Conservation (phyloP, 805 yeast species). For the Saccharomycopsis microspora region DNA sequence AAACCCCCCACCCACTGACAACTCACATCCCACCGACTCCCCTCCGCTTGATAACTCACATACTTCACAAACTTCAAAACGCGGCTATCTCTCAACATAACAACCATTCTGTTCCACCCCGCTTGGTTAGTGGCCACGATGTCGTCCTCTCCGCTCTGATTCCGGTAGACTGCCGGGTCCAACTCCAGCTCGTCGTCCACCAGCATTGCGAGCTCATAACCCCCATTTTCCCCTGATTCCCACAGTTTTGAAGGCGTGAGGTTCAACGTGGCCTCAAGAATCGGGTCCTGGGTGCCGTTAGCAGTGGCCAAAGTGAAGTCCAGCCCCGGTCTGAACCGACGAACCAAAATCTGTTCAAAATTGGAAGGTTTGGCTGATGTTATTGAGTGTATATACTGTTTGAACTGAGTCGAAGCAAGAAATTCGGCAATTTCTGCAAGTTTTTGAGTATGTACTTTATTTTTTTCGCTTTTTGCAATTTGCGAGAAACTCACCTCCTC, state of each 20-base stretch:
- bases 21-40: conserved; percentile 85
- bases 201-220: conserved; percentile 87
- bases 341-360: conserved; percentile 56
- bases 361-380: conserved; percentile 47
- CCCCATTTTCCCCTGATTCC: conserved; percentile 87
- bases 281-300: conserved; percentile 23
- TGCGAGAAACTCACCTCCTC: neutral
- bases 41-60: conserved; percentile 77
- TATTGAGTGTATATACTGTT: conserved; percentile 53
- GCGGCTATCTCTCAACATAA: conserved; percentile 73
- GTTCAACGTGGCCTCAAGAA: conserved; percentile 71
- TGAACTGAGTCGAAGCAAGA: conserved; percentile 49
- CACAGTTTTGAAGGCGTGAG: conserved; percentile 78
- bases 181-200: conserved; percentile 33
- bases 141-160: conserved; percentile 46
- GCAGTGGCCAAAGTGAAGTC: conserved; percentile 88
- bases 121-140: conserved; percentile 76
- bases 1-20: conserved; percentile 64
- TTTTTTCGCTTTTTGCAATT: conserved; percentile 19
- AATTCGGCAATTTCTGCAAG: conserved; percentile 47
- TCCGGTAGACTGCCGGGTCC: conserved; percentile 69
- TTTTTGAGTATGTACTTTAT: conserved; percentile 16
- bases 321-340: conserved; percentile 90
- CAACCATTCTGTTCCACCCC: conserved; percentile 64
- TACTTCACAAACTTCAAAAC: conserved; percentile 91